These are phyloP conservation scores for Penicillium salamii DNA, from an alignment of 495 filamentous ascomycete genomes.

Conservation along the genomic window DNA sequence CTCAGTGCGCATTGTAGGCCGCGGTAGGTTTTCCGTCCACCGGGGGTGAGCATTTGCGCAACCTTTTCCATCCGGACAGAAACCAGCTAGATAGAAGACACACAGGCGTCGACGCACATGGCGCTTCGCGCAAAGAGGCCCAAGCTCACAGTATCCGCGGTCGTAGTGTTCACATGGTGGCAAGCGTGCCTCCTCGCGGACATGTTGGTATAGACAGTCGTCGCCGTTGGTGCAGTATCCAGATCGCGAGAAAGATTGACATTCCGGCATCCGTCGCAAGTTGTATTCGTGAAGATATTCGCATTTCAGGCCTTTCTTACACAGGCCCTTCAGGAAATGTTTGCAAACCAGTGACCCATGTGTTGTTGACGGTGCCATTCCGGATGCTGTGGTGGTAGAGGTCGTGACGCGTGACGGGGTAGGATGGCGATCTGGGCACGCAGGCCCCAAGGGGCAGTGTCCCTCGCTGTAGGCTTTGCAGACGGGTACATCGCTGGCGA, in stretches of 20 bases:
- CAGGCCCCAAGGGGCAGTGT: conserved; percentile 73
- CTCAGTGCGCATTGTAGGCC: conserved; percentile 62
- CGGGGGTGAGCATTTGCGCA: conserved; percentile 82
- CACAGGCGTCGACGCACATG: conserved; percentile 77
- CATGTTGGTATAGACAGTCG: conserved; percentile 94
- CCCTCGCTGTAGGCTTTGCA: conserved; percentile 80
- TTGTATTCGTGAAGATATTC: conserved; percentile 99
- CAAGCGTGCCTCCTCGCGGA: conserved; percentile 74
- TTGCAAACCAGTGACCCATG: conserved; percentile 84
- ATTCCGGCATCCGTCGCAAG: conserved; percentile 95
- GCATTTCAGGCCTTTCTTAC: conserved; percentile 93
- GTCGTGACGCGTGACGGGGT: conserved; percentile 46
- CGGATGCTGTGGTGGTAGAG: conserved; percentile 54
- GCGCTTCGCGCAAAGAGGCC: conserved; percentile 79
- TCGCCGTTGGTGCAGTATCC: conserved; percentile 94
- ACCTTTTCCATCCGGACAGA: conserved; percentile 80
- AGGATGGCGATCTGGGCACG: conserved; percentile 67
- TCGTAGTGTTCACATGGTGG: conserved; percentile 94
- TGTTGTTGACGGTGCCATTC: conserved; percentile 45
- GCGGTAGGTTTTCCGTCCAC: conserved; percentile 70
- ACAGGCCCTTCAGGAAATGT: conserved; percentile 95
- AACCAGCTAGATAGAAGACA: conserved; percentile 85
- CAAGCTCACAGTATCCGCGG: conserved; percentile 89
- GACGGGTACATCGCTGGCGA: conserved; percentile 67
- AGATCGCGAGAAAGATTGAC: conserved; percentile 84